phyloP scores from a whole-genome alignment of 2,329 filamentous ascomycete genomes.

The Trichoderma guizhouense region DNA sequence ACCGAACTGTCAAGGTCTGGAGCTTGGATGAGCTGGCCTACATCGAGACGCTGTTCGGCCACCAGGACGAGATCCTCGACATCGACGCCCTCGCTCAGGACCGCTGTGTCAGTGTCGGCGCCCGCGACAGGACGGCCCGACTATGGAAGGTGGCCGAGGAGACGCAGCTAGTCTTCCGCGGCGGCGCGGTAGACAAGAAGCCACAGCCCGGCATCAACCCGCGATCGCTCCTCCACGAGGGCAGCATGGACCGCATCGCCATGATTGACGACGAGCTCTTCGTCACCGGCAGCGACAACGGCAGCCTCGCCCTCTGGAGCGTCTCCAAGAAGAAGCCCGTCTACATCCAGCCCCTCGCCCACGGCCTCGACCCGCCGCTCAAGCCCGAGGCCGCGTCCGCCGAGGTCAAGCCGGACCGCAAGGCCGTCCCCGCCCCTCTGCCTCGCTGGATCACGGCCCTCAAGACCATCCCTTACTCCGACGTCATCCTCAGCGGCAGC shows the following conservation, averaged over 20 bases:
- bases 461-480: conserved; percentile 80
- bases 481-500: conserved; percentile 85
- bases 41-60: conserved; percentile 91
- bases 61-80: conserved; percentile 86
- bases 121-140: conserved; percentile 84
- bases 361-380: conserved; percentile 76
- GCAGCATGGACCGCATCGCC: conserved; percentile 86
- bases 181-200: conserved; percentile 65
- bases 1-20: conserved; percentile 95
- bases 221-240: conserved; percentile 63
- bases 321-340: conserved; percentile 93
- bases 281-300: conserved; percentile 91
- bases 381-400: conserved; percentile 67
- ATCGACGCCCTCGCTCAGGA: conserved; percentile 81
- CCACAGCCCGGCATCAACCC: conserved; percentile 41
- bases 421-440: conserved; percentile 60
- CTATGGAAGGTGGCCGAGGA: conserved; percentile 97
- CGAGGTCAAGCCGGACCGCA: conserved; percentile 60
- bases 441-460: conserved; percentile 91
- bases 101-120: conserved; percentile 85
- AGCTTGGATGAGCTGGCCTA: conserved; percentile 89
- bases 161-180: conserved; percentile 90
- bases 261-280: conserved; percentile 87
- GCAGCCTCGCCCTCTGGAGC: conserved; percentile 81
- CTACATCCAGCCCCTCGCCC: conserved; percentile 73